Evolutionary conservation across 495 filamentous ascomycete species (phyloP).

Genomic region (Neurospora terricola): DNA sequence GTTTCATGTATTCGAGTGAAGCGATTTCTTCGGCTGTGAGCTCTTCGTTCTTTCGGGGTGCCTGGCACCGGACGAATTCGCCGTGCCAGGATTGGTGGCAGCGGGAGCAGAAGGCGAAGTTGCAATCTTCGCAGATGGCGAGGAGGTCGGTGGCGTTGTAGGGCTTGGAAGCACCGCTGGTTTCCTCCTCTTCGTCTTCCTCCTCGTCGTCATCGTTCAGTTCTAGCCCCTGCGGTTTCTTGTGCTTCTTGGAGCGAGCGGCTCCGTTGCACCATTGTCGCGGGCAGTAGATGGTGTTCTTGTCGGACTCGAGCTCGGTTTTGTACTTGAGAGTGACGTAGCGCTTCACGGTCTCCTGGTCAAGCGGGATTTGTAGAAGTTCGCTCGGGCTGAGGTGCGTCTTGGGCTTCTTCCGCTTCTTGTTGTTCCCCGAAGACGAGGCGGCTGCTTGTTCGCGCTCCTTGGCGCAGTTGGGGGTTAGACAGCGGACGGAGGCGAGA

Average conservation of each 20-base stretch:
- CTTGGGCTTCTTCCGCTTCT: constrained; percentile 36
- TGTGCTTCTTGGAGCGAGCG: constrained; percentile 71
- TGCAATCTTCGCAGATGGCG: constrained; percentile 79
- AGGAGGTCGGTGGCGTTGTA: constrained; percentile 36
- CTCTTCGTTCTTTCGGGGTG: constrained; percentile 50
- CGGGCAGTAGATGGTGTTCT: constrained; percentile 88
- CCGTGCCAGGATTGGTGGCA: constrained; percentile 76
- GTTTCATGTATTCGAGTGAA: constrained; percentile 66
- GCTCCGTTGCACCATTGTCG: constrained; percentile 88
- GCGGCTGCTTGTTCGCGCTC: constrained; percentile 31
- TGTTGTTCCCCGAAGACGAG: constrained; percentile 7
- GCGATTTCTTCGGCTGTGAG: constrained; percentile 76
- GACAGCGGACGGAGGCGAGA: constrained; percentile 64
- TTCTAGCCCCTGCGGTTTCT: constrained; percentile 51
- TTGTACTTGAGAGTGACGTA: constrained; percentile 89
- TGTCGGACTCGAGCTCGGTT: constrained; percentile 80
- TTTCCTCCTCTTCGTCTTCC: constrained; percentile 26
- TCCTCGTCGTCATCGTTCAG: constrained; percentile 32
- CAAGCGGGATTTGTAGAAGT: constrained; percentile 73
- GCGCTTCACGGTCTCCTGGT: constrained; percentile 63
- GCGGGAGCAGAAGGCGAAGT: constrained; percentile 76
- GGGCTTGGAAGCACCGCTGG: constrained; percentile 15
- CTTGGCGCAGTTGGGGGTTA: constrained; percentile 65
- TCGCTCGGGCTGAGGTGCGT: constrained; percentile 76
- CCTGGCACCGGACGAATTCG: constrained; percentile 53